phyloP scores from a whole-genome alignment of 2,329 filamentous ascomycete genomes.

The Paecilomyces dactylethromorphus region DNA sequence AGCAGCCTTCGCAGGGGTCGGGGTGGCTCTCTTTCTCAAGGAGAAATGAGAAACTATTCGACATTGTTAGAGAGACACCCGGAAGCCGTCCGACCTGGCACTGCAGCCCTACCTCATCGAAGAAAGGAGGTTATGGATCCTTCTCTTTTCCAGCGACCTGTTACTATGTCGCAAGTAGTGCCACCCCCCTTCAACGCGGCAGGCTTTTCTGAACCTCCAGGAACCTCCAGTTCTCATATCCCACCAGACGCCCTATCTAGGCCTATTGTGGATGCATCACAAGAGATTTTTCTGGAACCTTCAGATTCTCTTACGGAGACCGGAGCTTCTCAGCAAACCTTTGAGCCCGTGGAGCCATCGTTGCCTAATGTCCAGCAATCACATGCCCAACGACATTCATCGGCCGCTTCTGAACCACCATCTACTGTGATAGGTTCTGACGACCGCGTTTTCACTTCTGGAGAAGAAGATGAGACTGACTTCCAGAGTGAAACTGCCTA shows the following conservation, averaged over 20 bases:
- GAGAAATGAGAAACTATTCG: conserved; percentile 12
- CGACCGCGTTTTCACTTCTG: conserved; percentile 51
- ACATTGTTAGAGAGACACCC: conserved; percentile 18
- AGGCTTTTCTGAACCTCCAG: neutral
- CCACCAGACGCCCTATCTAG: neutral
- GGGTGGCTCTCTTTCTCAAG: conserved; percentile 6
- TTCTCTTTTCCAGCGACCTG: conserved; percentile 28
- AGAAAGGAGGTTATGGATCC: conserved; percentile 36
- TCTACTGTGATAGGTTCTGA: conserved; percentile 57
- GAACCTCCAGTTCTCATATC: neutral
- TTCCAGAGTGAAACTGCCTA: conserved; percentile 56
- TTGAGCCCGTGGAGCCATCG: conserved; percentile 5
- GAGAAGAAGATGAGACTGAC: conserved; percentile 57
- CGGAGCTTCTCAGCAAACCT: conserved; percentile 1
- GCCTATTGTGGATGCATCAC: neutral
- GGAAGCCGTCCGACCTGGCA: neutral
- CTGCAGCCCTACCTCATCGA: conserved; percentile 16
- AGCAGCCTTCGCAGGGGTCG: conserved; percentile 24
- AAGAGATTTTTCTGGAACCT: neutral
- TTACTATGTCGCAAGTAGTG: conserved; percentile 22
- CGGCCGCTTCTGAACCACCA: conserved; percentile 52
- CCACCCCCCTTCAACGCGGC: neutral
- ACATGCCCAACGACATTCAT: conserved; percentile 47
- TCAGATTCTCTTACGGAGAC: neutral
- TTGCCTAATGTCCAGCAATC: conserved; percentile 23